Evolutionary conservation across 2,329 filamentous ascomycete genomes (phyloP), one percentile per base, ranked within the genome.

Genomic region (Rhynchosporium graminicola): DNA sequence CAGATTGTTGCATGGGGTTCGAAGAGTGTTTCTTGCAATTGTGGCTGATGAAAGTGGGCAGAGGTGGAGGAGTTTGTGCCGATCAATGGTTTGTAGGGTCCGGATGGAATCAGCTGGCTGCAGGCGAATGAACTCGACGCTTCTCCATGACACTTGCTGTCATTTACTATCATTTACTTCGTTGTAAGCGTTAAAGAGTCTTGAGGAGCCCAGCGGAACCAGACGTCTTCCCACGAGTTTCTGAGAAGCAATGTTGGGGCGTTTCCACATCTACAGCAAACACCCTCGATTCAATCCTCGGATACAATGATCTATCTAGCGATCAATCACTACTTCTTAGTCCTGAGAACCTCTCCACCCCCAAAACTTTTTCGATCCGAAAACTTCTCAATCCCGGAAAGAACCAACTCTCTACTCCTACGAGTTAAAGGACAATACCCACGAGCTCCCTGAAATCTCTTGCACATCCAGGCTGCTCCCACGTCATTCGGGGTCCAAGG

Each of bases 1-100:
- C 36, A 29, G 33, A 12, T 28, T 54, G 15, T 15, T n/a, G 50
- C 33, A 38, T 38, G n/a, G 29, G 33, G 33, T 40, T 33, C 12
- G 12, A 51, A 52, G 50, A n/a, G 7, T 40, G 28, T 42, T 33
- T 54, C 20, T 42, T 4, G 33, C 12, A 42, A 28, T 13, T 28
- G 36, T 54, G 51, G 51, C 51, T 54, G 20, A 33, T 36, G 36
- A 54, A 54, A 40, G 51, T 54, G 50, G 50, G 50, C 50, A 54
- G 50, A 40, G 26, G n/a, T 51, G 3, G 29, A 51, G 48, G 36
- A 52, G n/a, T 33, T n/a, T n/a, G 33, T 52, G 50, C n/a, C 15
- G 31, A 26, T 52, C 38, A 33, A 28, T 38, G 12, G 38, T 5
- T 38, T 36, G 33, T 7, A 20, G 4, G 31, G 10, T 8, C n/a